phyloP scores from a whole-genome alignment of 371 early-diverging fungal species.

The Synchytrium microbalum region DNA sequence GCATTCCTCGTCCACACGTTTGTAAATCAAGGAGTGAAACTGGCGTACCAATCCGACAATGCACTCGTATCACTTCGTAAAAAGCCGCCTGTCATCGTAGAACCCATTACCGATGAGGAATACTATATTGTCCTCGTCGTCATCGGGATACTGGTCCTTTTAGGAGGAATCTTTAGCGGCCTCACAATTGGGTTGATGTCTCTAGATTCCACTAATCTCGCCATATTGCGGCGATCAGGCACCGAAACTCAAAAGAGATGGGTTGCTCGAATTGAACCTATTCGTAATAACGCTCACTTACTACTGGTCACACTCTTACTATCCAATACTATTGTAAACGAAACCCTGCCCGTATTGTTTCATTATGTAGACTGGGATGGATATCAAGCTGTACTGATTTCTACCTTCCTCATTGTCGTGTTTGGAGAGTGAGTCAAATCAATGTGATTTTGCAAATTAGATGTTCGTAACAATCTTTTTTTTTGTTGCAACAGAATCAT shows the following conservation, averaged over 20 bases:
- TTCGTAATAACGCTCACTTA: conserved; percentile 71
- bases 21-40: too few species aligned
- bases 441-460: not conserved
- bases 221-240: conserved; percentile 49
- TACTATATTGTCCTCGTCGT: not conserved
- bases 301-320: conserved; percentile 82
- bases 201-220: conserved; percentile 43
- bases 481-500: conserved; percentile 40
- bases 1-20: too few species aligned
- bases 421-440: conserved; percentile 75
- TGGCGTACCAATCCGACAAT: too few species aligned
- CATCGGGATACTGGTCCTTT: not conserved
- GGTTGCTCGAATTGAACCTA: conserved; percentile 58
- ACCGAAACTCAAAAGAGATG: conserved; percentile 50
- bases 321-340: conserved; percentile 87
- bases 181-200: conserved; percentile 81
- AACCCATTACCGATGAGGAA: not conserved
- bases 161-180: conserved; percentile 25
- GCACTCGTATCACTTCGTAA: too few species aligned
- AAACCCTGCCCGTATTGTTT: conserved; percentile 83
- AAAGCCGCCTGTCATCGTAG: too few species aligned
- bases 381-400: conserved; percentile 75
- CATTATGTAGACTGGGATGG: conserved; percentile 54
- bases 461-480: not conserved
- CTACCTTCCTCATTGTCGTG: conserved; percentile 78